phyloP scores from a whole-genome alignment of 768 basidiomycete genomes.

The Chalciporus sphaerocephalus region DNA sequence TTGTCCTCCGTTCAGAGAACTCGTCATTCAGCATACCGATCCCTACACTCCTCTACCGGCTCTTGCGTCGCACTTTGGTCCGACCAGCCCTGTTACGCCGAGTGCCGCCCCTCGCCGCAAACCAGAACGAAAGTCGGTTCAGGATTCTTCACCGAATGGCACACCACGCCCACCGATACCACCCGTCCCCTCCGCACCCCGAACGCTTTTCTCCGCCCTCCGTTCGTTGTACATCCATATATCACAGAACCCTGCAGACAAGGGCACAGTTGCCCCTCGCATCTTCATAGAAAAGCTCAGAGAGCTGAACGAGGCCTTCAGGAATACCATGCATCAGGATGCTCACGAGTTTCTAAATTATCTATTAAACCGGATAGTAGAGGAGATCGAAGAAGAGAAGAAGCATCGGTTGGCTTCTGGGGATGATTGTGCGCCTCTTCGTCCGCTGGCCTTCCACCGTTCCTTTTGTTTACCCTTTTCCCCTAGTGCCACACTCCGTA shows the following conservation, averaged over 20 bases:
- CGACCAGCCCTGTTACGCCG: conserved; percentile 23
- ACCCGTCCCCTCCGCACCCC: conserved; percentile 55
- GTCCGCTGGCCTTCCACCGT: not conserved
- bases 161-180: conserved; percentile 31
- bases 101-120: conserved; percentile 43
- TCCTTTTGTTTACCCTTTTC: conserved; percentile 5
- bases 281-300: conserved; percentile 93
- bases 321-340: conserved; percentile 92
- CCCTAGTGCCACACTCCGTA: conserved; percentile 56
- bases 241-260: conserved; percentile 69
- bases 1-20: conserved; percentile 88
- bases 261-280: conserved; percentile 84
- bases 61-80: conserved; percentile 21
- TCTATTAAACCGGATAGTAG: conserved; percentile 86
- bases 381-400: conserved; percentile 80
- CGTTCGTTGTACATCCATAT: conserved; percentile 88
- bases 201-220: conserved; percentile 86
- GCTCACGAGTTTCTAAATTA: conserved; percentile 98
- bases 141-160: conserved; percentile 32
- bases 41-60: conserved; percentile 38
- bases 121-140: conserved; percentile 48
- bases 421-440: conserved; percentile 60
- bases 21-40: conserved; percentile 70
- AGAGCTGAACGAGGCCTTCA: conserved; percentile 87
- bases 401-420: conserved; percentile 42